phyloP scores from a whole-genome alignment of 768 basidiomycete genomes.

The Russula vinacea region DNA sequence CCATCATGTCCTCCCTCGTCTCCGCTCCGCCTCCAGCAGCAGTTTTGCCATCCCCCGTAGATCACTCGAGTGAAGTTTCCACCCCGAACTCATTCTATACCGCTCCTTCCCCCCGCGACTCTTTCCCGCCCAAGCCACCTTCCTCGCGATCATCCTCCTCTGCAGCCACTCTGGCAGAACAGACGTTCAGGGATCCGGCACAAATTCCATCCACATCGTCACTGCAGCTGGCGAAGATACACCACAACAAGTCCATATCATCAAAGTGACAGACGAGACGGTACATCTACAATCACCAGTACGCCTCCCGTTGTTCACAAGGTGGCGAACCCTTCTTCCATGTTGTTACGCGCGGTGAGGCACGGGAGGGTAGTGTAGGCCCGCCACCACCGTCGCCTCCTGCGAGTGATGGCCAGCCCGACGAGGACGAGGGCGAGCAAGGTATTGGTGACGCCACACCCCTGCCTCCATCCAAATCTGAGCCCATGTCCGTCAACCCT shows the following conservation, averaged over 20 bases:
- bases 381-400: slow-evolving; percentile 58
- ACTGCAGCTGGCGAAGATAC: slow-evolving; percentile 33
- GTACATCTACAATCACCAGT: slow-evolving; percentile 43
- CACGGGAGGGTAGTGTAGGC: slow-evolving; percentile 39
- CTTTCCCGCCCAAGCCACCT: slow-evolving; percentile 19
- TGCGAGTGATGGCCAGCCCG: slow-evolving; percentile 39
- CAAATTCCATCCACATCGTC: slow-evolving; percentile 40
- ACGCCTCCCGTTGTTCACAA: slow-evolving; percentile 39
- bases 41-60: slow-evolving; percentile 12
- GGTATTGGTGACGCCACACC: background rate
- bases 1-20: slow-evolving; percentile 13
- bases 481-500: slow-evolving; percentile 9
- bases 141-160: slow-evolving; percentile 28
- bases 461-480: slow-evolving; percentile 16
- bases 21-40: background rate
- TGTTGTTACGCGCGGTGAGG: slow-evolving; percentile 31
- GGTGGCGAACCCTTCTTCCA: slow-evolving; percentile 39
- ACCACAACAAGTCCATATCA: slow-evolving; percentile 51
- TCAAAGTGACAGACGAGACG: slow-evolving; percentile 51
- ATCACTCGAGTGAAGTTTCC: slow-evolving; percentile 22
- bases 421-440: slow-evolving; percentile 17
- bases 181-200: slow-evolving; percentile 20
- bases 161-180: slow-evolving; percentile 14
- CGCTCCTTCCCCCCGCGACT: slow-evolving; percentile 17
- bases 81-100: slow-evolving; percentile 24